These are phyloP conservation scores for Boechera stricta DNA, from an alignment of 345 rosid genomes.

Conservation along the genomic window DNA sequence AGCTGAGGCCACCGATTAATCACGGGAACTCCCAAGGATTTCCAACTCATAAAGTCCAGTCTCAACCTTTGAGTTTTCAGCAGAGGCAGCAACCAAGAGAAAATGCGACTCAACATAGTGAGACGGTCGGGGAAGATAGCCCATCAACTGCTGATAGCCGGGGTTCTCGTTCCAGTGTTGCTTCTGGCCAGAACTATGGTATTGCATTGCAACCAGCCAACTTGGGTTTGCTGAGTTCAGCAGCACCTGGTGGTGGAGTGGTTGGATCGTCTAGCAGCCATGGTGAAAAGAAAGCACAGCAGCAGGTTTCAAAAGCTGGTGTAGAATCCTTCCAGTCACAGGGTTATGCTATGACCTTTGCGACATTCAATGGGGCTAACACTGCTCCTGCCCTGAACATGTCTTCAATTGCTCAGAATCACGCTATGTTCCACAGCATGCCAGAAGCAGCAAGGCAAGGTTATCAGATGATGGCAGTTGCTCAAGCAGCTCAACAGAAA, in stretches of 20 bases:
- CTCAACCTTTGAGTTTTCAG: slow-evolving; percentile 63
- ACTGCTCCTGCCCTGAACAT: slow-evolving; percentile 65
- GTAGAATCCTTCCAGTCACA: slow-evolving; percentile 65
- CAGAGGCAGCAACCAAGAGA: slow-evolving; percentile 69
- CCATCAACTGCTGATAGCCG: slow-evolving; percentile 85
- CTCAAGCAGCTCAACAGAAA: slow-evolving; percentile 79
- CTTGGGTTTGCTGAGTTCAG: slow-evolving; percentile 68
- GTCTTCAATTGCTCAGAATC: slow-evolving; percentile 76
- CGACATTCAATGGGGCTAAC: slow-evolving; percentile 65
- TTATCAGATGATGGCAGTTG: slow-evolving; percentile 62
- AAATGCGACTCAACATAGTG: slow-evolving; percentile 67
- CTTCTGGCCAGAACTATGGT: slow-evolving; percentile 70
- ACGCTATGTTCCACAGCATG: slow-evolving; percentile 70
- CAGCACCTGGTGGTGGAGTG: slow-evolving; percentile 56
- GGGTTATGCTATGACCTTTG: slow-evolving; percentile 92
- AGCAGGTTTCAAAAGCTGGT: slow-evolving; percentile 61
- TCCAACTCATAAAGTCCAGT: slow-evolving; percentile 62
- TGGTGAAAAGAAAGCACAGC: slow-evolving; percentile 74
- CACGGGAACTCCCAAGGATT: slow-evolving; percentile 65
- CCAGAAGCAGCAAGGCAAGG: slow-evolving; percentile 78
- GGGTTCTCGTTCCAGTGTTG: slow-evolving; percentile 59
- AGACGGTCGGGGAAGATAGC: slow-evolving; percentile 75
- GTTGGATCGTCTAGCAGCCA: slow-evolving; percentile 51
- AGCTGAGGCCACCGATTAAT: slow-evolving; percentile 57
- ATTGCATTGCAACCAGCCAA: slow-evolving; percentile 67